These are phyloP conservation scores for Lasiosphaeria hispida DNA, from an alignment of 495 filamentous ascomycete genomes.

Conservation along the genomic window DNA sequence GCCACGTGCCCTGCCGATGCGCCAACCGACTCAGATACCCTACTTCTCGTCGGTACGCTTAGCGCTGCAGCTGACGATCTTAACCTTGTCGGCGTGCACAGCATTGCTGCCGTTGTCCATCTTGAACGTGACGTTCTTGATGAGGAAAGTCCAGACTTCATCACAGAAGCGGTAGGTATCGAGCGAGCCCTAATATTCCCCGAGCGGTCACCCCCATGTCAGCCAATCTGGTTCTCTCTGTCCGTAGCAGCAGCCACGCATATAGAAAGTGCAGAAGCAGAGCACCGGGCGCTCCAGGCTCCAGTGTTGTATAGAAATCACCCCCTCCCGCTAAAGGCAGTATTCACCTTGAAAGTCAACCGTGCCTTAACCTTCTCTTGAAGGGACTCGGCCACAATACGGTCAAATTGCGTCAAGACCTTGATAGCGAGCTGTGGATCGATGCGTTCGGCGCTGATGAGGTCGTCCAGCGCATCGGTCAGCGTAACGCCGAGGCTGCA, in stretches of 20 bases:
- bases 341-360: conserved; percentile 87
- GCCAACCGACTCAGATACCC: not conserved
- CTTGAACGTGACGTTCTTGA: conserved; percentile 98
- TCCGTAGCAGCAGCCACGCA: not conserved
- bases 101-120: conserved; percentile 71
- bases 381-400: conserved; percentile 80
- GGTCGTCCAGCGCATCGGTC: conserved; percentile 92
- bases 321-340: not conserved
- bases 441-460: conserved; percentile 89
- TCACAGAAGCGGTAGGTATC: conserved; percentile 99
- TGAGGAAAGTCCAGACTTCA: conserved; percentile 99
- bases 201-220: not conserved
- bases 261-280: not conserved
- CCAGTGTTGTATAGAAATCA: not conserved
- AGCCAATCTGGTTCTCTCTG: not conserved
- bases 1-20: too few relatives aligned
- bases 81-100: conserved; percentile 72
- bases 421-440: conserved; percentile 99
- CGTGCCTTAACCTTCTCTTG: conserved; percentile 87
- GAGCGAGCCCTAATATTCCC: conserved; percentile 71
- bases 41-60: conserved; percentile 74
- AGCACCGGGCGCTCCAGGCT: not conserved
- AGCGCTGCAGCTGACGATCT: conserved; percentile 95
- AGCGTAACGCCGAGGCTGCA: conserved; percentile 83
- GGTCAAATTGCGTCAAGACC: conserved; percentile 90